Evolutionary conservation across 1,284 basidiomycete genomes (phyloP), one percentile per base, ranked within the genome.

Genomic region (Sporisorium graminicola): DNA sequence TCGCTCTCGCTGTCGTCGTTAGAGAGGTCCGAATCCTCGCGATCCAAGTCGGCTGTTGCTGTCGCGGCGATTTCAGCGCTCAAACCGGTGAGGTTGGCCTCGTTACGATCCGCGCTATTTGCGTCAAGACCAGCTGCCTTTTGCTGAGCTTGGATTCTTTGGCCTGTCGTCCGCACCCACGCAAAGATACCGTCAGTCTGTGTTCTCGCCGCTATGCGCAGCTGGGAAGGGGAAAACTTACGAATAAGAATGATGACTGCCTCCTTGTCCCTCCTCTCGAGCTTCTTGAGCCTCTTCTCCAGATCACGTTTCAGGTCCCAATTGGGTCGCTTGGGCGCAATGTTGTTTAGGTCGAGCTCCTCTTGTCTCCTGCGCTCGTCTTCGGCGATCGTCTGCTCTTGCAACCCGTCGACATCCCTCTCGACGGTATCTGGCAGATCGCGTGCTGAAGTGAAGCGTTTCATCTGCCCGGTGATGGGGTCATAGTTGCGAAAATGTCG

Each of bases 271-370:
- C 91, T 91, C 71, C 93, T 88, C 83, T 97, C 94, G n/a, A 98
- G 88, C 85, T 92, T 95, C 13, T 90, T 89, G 58, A 96, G 88
- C 82, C 95, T 93, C 87, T 92, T 94, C 63, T 94, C 93, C 87
- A 95, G 91, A 83, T 98, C 94, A 52, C 95, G 91, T 86, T 96
- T 98, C 75, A 99, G 88, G 86, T 98, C 96, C 95, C 96, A 98
- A 86, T 98, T 98, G 12, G 93, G 91, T 54, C 94, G 90, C 88
- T 95, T 96, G 1, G 96, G 96, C 27, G 95, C 95, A 77, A 99
- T 98, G 84, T 97, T 98, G 85, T 94, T 93, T 27, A 98, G 89
- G 83, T 98, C 94, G 75, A 98, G 88, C 79, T 98, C 95, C 86
- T 97, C 92, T 1, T 90, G 90, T 78, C 94, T 88, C 72, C 90